Percentiles rank a stretch among this genome's conserved stretches.
These are phyloP conservation scores for Prunus yedoensis DNA, from an alignment of 331 rosid species.

Conservation along the genomic window DNA sequence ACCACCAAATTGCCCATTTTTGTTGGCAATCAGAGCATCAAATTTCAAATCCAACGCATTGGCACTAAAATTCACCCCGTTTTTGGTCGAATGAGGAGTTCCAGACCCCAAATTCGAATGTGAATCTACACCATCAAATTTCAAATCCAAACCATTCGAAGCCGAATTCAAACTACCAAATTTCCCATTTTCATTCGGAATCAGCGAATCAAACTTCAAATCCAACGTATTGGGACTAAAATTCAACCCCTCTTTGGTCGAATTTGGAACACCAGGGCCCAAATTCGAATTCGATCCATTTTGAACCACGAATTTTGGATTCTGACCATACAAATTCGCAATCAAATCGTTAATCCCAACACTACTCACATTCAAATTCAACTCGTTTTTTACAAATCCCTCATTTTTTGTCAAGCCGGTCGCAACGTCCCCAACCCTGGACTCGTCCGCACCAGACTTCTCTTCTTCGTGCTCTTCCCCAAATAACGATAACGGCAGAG, in stretches of 20 bases:
- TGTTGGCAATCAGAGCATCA: slow-evolving; percentile 11
- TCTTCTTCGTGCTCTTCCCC: slow-evolving; percentile 56
- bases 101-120: slow-evolving; percentile 14
- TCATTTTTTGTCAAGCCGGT: slow-evolving; percentile 29
- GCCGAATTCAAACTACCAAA: not conserved
- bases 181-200: slow-evolving; percentile 5
- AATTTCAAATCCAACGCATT: slow-evolving; percentile 29
- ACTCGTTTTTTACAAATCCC: slow-evolving; percentile 31
- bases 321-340: slow-evolving; percentile 42
- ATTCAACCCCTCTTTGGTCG: slow-evolving; percentile 21
- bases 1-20: not conserved
- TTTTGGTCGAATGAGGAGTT: slow-evolving; percentile 13
- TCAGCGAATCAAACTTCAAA: slow-evolving; percentile 24
- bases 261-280: slow-evolving; percentile 3
- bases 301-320: slow-evolving; percentile 23
- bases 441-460: slow-evolving; percentile 29
- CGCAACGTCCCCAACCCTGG: slow-evolving; percentile 17
- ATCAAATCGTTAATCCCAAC: slow-evolving; percentile 47
- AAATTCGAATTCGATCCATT: slow-evolving; percentile 39
- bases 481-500: slow-evolving; percentile 82
- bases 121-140: slow-evolving; percentile 15
- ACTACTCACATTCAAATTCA: slow-evolving; percentile 34
- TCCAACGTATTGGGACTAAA: slow-evolving; percentile 26
- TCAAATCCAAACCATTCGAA: slow-evolving; percentile 11
- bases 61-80: slow-evolving; percentile 23